phyloP scores from a whole-genome alignment of 2,329 filamentous ascomycete species.

The Ophiostoma montium region DNA sequence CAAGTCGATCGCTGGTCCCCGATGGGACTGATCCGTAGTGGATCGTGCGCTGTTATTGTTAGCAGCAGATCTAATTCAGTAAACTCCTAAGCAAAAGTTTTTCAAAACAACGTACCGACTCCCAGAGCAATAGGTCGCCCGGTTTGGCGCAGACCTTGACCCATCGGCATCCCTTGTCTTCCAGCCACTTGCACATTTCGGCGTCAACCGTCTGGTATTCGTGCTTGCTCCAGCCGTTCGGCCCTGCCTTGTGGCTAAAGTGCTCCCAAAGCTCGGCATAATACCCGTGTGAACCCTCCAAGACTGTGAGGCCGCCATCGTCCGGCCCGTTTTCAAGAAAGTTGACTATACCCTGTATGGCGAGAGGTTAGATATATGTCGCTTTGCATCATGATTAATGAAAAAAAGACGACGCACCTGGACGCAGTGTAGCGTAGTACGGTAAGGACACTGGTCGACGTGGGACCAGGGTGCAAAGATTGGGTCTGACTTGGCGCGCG shows the following conservation, averaged over 20 bases:
- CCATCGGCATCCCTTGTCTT: constrained; percentile 1
- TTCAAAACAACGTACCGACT: background rate
- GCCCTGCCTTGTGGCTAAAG: background rate
- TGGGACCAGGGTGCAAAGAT: constrained; percentile 1
- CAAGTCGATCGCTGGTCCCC: background rate
- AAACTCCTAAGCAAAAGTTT: too few species aligned
- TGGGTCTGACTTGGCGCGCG: background rate
- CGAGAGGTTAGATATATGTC: background rate
- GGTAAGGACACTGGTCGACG: background rate
- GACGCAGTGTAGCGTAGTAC: background rate
- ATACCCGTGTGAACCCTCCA: background rate
- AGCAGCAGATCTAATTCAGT: background rate
- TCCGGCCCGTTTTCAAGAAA: background rate
- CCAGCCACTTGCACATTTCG: constrained; percentile 2
- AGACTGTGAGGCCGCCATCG: constrained; percentile 1
- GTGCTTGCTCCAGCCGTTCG: background rate
- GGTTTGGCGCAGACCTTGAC: constrained; percentile 2
- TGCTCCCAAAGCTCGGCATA: constrained; percentile 1
- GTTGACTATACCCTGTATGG: background rate
- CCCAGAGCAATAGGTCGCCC: constrained; percentile 2
- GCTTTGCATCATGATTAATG: too few species aligned
- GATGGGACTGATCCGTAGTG: background rate
- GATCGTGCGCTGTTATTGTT: background rate
- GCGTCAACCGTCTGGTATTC: background rate
- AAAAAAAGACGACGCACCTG: background rate